phyloP scores from a whole-genome alignment of 805 yeast species.

The Kuraishia molischiana region DNA sequence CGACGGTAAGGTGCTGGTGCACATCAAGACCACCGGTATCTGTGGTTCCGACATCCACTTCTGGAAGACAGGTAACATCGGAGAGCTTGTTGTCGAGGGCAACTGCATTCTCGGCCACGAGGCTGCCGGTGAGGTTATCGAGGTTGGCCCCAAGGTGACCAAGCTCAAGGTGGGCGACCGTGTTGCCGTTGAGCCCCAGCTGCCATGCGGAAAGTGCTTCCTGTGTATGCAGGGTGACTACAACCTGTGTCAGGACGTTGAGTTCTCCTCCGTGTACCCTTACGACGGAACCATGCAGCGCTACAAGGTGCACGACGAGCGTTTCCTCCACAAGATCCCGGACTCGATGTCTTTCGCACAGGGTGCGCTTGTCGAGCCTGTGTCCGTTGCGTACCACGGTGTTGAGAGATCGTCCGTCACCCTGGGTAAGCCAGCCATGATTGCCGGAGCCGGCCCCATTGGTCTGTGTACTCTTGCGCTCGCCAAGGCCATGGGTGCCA shows the following conservation, averaged over 20 bases:
- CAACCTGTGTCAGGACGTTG: slow-evolving; percentile 28
- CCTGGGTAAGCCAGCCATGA: slow-evolving; percentile 36
- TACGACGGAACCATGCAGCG: slow-evolving; percentile 29
- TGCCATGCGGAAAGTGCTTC: slow-evolving; percentile 35
- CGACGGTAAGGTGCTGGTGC: slow-evolving; percentile 38
- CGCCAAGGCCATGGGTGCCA: slow-evolving; percentile 44
- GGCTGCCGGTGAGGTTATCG: slow-evolving; percentile 33
- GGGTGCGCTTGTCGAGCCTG: slow-evolving; percentile 49
- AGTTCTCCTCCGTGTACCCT: slow-evolving; percentile 27
- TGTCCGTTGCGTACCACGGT: slow-evolving; percentile 44
- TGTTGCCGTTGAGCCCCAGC: slow-evolving; percentile 45
- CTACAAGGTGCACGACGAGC: slow-evolving; percentile 20
- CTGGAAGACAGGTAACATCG: slow-evolving; percentile 57
- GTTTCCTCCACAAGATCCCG: slow-evolving; percentile 27
- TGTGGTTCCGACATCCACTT: slow-evolving; percentile 72
- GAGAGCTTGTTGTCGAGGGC: slow-evolving; percentile 27
- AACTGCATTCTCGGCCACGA: slow-evolving; percentile 36
- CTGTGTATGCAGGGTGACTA: slow-evolving; percentile 28
- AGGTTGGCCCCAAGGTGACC: slow-evolving; percentile 38
- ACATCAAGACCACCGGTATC: slow-evolving; percentile 58
- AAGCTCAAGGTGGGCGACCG: slow-evolving; percentile 34
- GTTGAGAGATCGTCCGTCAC: slow-evolving; percentile 33
- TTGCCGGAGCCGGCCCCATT: slow-evolving; percentile 55
- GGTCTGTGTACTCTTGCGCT: slow-evolving; percentile 38
- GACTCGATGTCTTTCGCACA: slow-evolving; percentile 34